Evolutionary conservation across 805 yeast genomes (phyloP).

Genomic region (Ogataea henricii): DNA sequence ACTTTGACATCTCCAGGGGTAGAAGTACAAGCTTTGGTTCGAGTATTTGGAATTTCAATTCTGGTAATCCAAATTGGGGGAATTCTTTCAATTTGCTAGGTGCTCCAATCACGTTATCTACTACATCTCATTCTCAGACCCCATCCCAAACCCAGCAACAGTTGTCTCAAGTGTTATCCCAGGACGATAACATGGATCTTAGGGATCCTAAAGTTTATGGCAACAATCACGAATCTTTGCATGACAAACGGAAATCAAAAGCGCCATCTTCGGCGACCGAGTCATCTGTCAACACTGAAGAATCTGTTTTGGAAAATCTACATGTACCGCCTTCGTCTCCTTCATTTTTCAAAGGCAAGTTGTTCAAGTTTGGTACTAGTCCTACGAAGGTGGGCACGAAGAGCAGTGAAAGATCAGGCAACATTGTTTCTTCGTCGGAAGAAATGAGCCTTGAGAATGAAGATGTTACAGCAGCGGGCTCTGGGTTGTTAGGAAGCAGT

Average conservation of each 20-base stretch:
- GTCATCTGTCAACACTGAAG: constrained; percentile 30
- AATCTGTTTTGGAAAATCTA: constrained; percentile 16
- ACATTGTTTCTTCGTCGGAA: constrained; percentile 12
- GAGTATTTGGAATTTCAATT: constrained; percentile 36
- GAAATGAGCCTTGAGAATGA: constrained; percentile 16
- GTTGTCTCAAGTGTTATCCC: neutral
- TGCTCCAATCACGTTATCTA: constrained; percentile 14
- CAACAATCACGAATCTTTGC: neutral
- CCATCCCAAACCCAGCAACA: constrained; percentile 8
- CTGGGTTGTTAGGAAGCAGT: constrained; percentile 23
- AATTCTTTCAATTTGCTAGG: constrained; percentile 16
- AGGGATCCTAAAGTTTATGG: constrained; percentile 10
- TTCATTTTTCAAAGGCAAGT: constrained; percentile 38
- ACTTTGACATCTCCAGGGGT: constrained; percentile 26
- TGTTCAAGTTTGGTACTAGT: constrained; percentile 40
- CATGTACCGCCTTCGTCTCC: constrained; percentile 35
- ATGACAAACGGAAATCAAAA: neutral
- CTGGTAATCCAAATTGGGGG: constrained; percentile 18
- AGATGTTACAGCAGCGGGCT: constrained; percentile 7
- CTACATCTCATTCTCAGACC: constrained; percentile 10
- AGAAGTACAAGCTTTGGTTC: constrained; percentile 39
- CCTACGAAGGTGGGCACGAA: constrained; percentile 34
- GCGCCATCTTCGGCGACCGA: constrained; percentile 11
- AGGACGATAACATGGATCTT: neutral
- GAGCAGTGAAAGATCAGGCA: constrained; percentile 23